A percentile compares a stretch with the other conserved stretches of the same genome.
phyloP scores from a whole-genome alignment of 768 basidiomycete genomes.

The Lactarius hatsudake region DNA sequence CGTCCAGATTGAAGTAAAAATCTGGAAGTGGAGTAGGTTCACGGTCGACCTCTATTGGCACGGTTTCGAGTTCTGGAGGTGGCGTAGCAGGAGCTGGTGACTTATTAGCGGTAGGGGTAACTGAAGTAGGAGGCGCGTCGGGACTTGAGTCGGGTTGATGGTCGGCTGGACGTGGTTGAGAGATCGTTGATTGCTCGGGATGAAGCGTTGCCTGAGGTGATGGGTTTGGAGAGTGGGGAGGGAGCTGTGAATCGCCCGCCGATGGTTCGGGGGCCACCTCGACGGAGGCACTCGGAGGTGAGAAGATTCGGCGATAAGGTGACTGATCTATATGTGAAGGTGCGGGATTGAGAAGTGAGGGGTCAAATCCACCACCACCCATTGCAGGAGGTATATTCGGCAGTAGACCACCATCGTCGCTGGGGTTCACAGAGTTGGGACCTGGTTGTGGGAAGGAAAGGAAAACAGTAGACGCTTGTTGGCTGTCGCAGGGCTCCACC shows the following conservation, averaged over 20 bases:
- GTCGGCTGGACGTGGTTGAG: not conserved
- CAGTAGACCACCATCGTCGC: conserved; percentile 13
- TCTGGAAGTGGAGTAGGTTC: conserved; percentile 72
- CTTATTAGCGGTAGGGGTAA: conserved; percentile 3
- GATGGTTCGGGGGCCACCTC: conserved; percentile 1
- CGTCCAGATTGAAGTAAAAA: conserved; percentile 60
- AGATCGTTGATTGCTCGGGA: conserved; percentile 5
- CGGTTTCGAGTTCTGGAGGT: conserved; percentile 31
- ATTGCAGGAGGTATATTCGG: conserved; percentile 20
- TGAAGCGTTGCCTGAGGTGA: not conserved
- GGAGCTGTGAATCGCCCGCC: not conserved
- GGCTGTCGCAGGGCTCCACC: conserved; percentile 9
- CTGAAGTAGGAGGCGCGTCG: not conserved
- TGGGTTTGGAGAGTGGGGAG: conserved; percentile 6
- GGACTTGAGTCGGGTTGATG: not conserved
- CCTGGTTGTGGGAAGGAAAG: conserved; percentile 14
- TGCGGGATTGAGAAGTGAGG: conserved; percentile 23
- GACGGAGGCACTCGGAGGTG: conserved; percentile 26
- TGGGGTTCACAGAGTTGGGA: conserved; percentile 1
- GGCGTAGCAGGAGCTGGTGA: conserved; percentile 24
- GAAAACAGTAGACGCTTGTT: conserved; percentile 20
- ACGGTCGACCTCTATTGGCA: conserved; percentile 54
- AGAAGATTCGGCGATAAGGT: conserved; percentile 14
- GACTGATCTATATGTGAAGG: conserved; percentile 8
- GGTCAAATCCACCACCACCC: conserved; percentile 24